Base-by-base conservation (phyloP, 306 rosid species). In the Luffa aegyptiaca region DNA sequence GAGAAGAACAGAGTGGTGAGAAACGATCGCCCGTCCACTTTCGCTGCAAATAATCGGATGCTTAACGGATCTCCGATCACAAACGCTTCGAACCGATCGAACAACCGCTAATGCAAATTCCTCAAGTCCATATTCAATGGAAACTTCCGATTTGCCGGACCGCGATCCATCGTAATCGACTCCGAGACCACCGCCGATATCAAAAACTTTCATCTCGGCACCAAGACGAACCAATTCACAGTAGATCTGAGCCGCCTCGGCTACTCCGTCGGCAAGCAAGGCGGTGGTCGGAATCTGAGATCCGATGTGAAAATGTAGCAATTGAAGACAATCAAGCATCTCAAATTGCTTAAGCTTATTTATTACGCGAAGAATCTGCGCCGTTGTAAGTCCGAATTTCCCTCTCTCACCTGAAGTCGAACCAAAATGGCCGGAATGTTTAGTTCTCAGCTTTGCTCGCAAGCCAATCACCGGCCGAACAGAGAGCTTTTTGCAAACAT, bases 291-390 rank as follows among this genome's bases (percentile, higher is more conserved):
- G 98, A 63, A 91, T 91, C 81, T 90, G 93, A 35, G 97, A 93
- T 7, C 98, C 97, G 18, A 93, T 90, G 69, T 91, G 98, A 39
- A 91, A 93, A 90, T 93, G 98, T 85, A 93, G 79, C 82, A 93
- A 51, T 57, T 90, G 93, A 21, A 93, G 84, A 56, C 94, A 93
- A 69, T 91, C 97, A 21, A 93, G 91, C 98, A 91, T 89, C 7
- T 81, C 90, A 0, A 17, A 80, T 31, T 80, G 87, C 55, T 87
- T 89, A 31, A 93, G 93, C 86, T 88, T 93, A 80, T 80, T 88
- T 82, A 88, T 90, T 18, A 90, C 91, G 17, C 88, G 81, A 9
- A 91, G 51, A 82, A 93, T 87, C 88, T 93, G 98, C 7, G 81
- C 33, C 2, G 95, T 88, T 11, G 88, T 91, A 3, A 93, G 86